Base-by-base conservation (phyloP, 2,329 filamentous ascomycete species). In the Hymenoscyphus fructigenus region DNA sequence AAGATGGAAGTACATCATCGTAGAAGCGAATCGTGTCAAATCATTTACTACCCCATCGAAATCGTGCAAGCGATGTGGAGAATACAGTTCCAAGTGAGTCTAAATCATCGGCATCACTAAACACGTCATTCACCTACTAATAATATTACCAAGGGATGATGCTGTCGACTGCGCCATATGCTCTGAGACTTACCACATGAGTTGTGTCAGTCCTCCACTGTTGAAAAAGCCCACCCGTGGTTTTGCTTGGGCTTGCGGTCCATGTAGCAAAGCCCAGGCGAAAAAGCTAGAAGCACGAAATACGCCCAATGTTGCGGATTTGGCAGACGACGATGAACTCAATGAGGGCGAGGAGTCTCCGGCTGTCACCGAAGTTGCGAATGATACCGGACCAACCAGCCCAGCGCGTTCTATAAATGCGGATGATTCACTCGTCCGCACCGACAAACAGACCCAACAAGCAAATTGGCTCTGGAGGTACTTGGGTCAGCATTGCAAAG, bases 121-220 rank as follows among this genome's bases (percentile, higher is more conserved):
- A 36, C 34, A 38, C 14, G 36, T 5, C 23, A 32, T 44, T 17
- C 57, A 36, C 65, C 12, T 53, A 28, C 47, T 53, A 23, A 53
- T 69, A 69, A 71, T 57, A 55, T 61, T 47, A 17, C 59, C n/a
- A 47, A 96, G 92, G 74, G 90, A 91, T 76, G 92, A 98, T 79
- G 98, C 95, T 47, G 95, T 98, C 28, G 94, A 98, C 77, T 99
- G 95, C 78, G 95, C 94, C 56, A 93, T 97, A 63, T 99, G 95
- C 78, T 87, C 89, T 75, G 89, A 93, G 77, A 98, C 94, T 15
- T 99, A 97, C 79, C 95, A 99, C 81, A 98, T 99, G 94, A 92
- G 93, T 74, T 99, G 95, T 77, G 95, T 99, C 64, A 90, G 91
- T 67, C 95, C 95, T 50, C 92, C 93, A 44, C 79, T 99, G 68